Evolutionary conservation across 225 moss, liverwort and hornwort genomes (phyloP), one percentile per base, ranked within the genome.

Genomic region (Bryum argenteum): DNA sequence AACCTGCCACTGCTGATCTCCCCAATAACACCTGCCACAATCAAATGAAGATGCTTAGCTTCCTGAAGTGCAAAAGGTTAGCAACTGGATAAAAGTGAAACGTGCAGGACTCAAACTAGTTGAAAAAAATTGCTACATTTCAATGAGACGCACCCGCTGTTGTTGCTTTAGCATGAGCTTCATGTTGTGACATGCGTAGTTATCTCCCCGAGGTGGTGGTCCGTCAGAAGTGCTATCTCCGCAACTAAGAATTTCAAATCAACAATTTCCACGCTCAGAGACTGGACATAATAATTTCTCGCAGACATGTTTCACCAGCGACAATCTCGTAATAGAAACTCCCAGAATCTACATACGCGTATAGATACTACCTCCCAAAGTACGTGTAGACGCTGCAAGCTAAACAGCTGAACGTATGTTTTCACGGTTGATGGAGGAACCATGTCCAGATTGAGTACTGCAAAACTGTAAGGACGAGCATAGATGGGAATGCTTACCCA

Each of bases 171-270:
- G 83, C 75, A 94, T 78, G 55, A 98, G 90, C 74, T 90, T 91
- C 97, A 98, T 98, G 44, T 98, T 98, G 69, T 94, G 97, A 75
- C 97, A 98, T 67, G 92, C 88, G 44, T 94, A 98, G 61, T 88
- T 89, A 58, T 94, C 96, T 73, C 90, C 97, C 73, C 87, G 81
- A 64, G 86, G 84, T 67, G 89, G 83, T 56, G 93, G 91, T 47
- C 91, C 93, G 14, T 50, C 78, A 81, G 67, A 55, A 52, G 83
- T 80, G 48, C 89, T 88, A 79, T 94, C 97, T 54, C 97, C 97
- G 80, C 97, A 98, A 63, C 97, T 94, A 79, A 68, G 60, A 69
- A 65, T 58, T 73, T 47, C 59, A 67, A 77, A n/a, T 33, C 66
- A 53, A 47, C 24, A 48, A 6, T 10, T 62, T 67, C 52, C 65